phyloP scores from a whole-genome alignment of 108 stramenopile genomes.

The Cyclotella choctawhatcheeana region DNA sequence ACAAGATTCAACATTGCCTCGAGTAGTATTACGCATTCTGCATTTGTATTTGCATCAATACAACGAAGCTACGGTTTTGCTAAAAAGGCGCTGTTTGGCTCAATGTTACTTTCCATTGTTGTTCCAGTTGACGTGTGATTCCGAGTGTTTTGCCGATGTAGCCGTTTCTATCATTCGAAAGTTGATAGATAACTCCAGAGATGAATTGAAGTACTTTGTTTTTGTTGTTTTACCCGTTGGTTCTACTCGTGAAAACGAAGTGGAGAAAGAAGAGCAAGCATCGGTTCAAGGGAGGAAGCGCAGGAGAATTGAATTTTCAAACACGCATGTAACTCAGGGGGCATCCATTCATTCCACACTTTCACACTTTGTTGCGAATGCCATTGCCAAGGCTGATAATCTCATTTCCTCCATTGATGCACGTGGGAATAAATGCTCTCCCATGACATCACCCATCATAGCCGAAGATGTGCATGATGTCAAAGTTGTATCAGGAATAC shows the following conservation, averaged over 20 bases:
- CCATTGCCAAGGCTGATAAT: conserved; percentile 9
- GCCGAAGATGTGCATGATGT: conserved; percentile 23
- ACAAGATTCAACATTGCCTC: not conserved
- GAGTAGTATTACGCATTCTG: conserved; percentile 31
- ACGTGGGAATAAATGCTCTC: not conserved
- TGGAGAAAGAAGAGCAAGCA: not conserved
- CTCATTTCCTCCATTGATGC: conserved; percentile 10
- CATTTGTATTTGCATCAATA: conserved; percentile 22
- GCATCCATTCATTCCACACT: conserved; percentile 24
- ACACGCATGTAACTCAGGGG: not conserved
- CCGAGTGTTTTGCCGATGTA: conserved; percentile 26
- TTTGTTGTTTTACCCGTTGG: not conserved
- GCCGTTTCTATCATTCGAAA: conserved; percentile 29
- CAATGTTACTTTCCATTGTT: conserved; percentile 38
- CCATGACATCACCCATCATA: conserved; percentile 18
- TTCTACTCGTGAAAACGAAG: conserved; percentile 1
- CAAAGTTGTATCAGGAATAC: conserved; percentile 20
- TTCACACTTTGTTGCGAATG: conserved; percentile 18
- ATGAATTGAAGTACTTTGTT: not conserved
- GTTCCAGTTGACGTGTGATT: conserved; percentile 31
- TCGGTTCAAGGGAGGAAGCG: conserved; percentile 36
- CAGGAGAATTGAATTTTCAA: conserved; percentile 13
- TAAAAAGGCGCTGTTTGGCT: conserved; percentile 24
- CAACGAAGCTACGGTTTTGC: not conserved
- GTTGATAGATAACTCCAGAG: not conserved